These are phyloP conservation scores for Primulina huaijiensis DNA, from an alignment of 257 asterid genomes.

Conservation along the genomic window DNA sequence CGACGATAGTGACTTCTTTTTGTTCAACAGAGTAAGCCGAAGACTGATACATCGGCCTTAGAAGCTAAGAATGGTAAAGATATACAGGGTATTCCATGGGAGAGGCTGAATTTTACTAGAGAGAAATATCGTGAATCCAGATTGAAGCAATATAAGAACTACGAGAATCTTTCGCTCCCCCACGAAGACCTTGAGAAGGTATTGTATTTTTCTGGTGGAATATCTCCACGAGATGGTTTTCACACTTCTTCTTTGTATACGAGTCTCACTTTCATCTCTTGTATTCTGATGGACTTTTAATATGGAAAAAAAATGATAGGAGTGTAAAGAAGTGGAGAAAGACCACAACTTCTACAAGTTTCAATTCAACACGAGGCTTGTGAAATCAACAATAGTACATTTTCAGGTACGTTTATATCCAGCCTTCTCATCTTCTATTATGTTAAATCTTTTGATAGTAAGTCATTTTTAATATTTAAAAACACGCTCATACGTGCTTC, in stretches of 20 bases:
- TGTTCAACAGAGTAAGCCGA: slow-evolving; percentile 42
- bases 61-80: slow-evolving; percentile 90
- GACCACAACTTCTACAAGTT: slow-evolving; percentile 74
- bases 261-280: neutral
- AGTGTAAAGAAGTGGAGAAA: slow-evolving; percentile 69
- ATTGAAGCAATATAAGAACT: slow-evolving; percentile 77
- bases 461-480: neutral
- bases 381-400: slow-evolving; percentile 87
- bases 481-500: too few species aligned
- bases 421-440: slow-evolving; percentile 15
- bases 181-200: slow-evolving; percentile 64
- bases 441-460: neutral
- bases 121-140: slow-evolving; percentile 72
- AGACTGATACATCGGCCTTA: slow-evolving; percentile 70
- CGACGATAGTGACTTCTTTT: neutral
- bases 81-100: slow-evolving; percentile 98
- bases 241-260: neutral
- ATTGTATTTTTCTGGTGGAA: neutral
- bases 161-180: slow-evolving; percentile 54
- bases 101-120: slow-evolving; percentile 69
- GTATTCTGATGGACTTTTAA: too few species aligned
- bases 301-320: slow-evolving; percentile 31
- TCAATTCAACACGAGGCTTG: slow-evolving; percentile 87
- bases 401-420: slow-evolving; percentile 69
- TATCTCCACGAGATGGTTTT: neutral